Conservation (phyloP, 179 eudicot genomes). For the Beta lomatogona region DNA sequence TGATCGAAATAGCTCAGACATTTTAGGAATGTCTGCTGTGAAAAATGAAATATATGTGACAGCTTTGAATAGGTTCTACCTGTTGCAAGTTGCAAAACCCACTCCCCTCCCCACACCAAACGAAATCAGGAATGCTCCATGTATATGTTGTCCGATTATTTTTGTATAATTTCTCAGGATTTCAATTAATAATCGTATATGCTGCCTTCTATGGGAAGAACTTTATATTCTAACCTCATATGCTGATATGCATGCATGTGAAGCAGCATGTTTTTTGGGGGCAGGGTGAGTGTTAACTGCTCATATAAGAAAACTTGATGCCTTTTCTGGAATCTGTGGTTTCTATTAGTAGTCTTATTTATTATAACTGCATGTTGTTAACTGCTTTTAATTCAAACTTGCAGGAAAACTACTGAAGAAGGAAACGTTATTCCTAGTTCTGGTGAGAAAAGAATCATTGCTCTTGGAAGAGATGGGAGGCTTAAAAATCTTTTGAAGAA, state of each 20-base stretch:
- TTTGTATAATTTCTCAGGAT: background rate
- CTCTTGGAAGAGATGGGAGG: conserved; percentile 63
- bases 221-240: background rate
- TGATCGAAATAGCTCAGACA: background rate
- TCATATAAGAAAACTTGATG: conserved; percentile 5
- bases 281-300: no score
- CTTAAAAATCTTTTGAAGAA: conserved; percentile 66
- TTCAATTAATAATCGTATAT: background rate
- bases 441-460: conserved; percentile 40
- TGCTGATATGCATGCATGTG: background rate
- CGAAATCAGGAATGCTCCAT: background rate
- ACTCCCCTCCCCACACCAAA: background rate
- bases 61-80: background rate
- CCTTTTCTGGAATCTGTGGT: background rate
- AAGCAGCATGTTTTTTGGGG: background rate
- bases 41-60: background rate
- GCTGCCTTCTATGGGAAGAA: background rate
- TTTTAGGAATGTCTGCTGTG: background rate
- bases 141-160: background rate
- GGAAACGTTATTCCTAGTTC: conserved; percentile 37
- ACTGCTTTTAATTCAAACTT: conserved; percentile 9
- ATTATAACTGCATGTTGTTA: background rate
- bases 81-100: no score
- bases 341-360: background rate
- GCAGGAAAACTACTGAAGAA: conserved; percentile 55